phyloP scores from a whole-genome alignment of 2,329 filamentous ascomycete genomes.

The Nothomitra cinnamomea region DNA sequence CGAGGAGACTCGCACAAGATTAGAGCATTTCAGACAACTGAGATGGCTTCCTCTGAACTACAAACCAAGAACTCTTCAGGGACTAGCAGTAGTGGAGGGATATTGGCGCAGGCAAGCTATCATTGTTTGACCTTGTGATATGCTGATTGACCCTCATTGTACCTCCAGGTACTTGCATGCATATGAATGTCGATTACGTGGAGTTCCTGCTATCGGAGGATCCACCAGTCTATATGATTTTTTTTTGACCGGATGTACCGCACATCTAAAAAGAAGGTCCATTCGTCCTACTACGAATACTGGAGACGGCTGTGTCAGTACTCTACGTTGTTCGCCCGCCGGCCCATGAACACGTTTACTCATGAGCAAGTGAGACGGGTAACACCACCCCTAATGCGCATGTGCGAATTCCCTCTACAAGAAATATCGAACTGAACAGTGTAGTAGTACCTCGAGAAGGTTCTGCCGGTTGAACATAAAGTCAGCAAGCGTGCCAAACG shows the following conservation, averaged over 20 bases:
- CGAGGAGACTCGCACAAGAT: background rate
- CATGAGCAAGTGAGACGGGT: conserved; percentile 15
- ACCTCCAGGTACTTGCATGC: conserved; percentile 13
- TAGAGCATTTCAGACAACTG: background rate
- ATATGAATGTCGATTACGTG: conserved; percentile 14
- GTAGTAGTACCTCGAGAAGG: conserved; percentile 15
- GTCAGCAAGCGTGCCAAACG: conserved; percentile 12
- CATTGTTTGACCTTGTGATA: background rate
- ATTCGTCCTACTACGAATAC: conserved; percentile 15
- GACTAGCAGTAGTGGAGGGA: background rate
- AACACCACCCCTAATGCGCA: conserved; percentile 2
- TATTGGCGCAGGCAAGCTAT: background rate
- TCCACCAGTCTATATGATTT: conserved; percentile 14
- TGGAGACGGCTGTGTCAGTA: conserved; percentile 14
- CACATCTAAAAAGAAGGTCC: conserved; percentile 13
- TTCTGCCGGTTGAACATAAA: conserved; percentile 12
- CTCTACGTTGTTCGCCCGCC: conserved; percentile 12
- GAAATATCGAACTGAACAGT: background rate
- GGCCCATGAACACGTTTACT: conserved; percentile 11
- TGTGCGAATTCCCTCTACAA: background rate
- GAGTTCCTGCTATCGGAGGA: conserved; percentile 14
- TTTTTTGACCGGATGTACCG: conserved; percentile 17
- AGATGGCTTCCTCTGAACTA: background rate
- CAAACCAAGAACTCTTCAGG: background rate
- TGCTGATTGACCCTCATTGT: background rate